Evolutionary conservation across 805 yeast genomes (phyloP).

Genomic region (Pichia kluyveri): DNA sequence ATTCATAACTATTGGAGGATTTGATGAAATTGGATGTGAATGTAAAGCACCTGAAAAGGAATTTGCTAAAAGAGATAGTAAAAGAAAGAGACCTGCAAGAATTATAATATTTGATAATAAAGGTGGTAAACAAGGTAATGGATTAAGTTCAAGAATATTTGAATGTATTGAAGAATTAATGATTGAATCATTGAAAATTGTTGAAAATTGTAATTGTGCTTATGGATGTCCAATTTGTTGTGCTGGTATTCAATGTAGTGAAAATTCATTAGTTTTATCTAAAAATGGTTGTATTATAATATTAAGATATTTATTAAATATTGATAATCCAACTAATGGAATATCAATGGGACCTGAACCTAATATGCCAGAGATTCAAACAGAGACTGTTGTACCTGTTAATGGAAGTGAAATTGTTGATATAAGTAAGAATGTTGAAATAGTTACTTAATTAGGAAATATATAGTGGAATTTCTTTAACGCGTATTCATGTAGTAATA

Average conservation of each 20-base stretch:
- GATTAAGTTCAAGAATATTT: constrained; percentile 71
- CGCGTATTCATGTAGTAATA: no score
- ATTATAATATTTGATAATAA: constrained; percentile 75
- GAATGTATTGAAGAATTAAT: constrained; percentile 66
- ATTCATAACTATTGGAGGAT: constrained; percentile 56
- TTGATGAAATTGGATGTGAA: constrained; percentile 77
- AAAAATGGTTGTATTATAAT: constrained; percentile 78
- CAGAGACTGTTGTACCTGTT: constrained; percentile 61
- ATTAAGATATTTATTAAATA: constrained; percentile 51
- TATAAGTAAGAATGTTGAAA: neutral
- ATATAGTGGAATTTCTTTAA: neutral
- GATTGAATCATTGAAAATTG: constrained; percentile 45
- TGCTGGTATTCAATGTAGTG: constrained; percentile 76
- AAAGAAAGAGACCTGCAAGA: constrained; percentile 77
- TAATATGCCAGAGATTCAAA: constrained; percentile 56
- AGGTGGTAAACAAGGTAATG: constrained; percentile 76
- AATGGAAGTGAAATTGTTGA: constrained; percentile 10
- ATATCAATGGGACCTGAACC: constrained; percentile 67
- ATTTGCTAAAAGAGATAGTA: constrained; percentile 66
- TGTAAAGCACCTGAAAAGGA: constrained; percentile 98
- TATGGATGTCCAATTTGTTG: constrained; percentile 79
- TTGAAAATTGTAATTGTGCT: constrained; percentile 58
- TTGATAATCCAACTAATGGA: constrained; percentile 36
- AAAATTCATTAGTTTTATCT: constrained; percentile 72
- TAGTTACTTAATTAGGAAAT: neutral